A percentile compares a stretch with the other conserved stretches of the same genome.
phyloP scores from a whole-genome alignment of 2,329 filamentous ascomycete species.

The Pestalotiopsis sp. region DNA sequence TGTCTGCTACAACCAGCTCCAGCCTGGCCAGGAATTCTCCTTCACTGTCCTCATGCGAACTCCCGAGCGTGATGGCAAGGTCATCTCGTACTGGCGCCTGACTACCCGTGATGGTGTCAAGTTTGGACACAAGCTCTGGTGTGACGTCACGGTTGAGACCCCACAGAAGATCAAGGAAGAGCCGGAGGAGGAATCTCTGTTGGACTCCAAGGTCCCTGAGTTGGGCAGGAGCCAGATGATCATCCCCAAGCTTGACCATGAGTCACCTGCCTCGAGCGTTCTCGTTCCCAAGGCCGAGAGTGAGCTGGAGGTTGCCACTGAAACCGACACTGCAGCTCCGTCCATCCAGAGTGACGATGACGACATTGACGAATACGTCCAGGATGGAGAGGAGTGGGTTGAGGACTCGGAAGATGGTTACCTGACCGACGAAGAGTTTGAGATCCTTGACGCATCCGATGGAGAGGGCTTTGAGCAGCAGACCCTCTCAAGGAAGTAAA shows the following conservation, averaged over 20 bases:
- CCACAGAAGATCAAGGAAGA: conserved; percentile 60
- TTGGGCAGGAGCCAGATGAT: conserved; percentile 74
- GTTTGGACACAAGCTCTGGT: conserved; percentile 95
- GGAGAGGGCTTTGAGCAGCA: conserved; percentile 73
- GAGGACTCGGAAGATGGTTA: conserved; percentile 74
- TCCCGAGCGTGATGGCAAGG: conserved; percentile 73
- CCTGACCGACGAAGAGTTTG: conserved; percentile 97
- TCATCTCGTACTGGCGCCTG: conserved; percentile 96
- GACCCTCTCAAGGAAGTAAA: conserved; percentile 33
- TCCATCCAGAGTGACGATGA: conserved; percentile 44
- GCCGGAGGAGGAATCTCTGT: conserved; percentile 21
- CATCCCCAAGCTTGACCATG: conserved; percentile 94
- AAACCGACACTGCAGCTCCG: conserved; percentile 35
- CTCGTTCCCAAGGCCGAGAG: conserved; percentile 65
- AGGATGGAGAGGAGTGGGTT: conserved; percentile 61
- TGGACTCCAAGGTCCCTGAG: conserved; percentile 16
- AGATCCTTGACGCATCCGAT: conserved; percentile 93
- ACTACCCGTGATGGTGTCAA: conserved; percentile 78
- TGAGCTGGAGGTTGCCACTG: conserved; percentile 48
- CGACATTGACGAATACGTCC: conserved; percentile 54
- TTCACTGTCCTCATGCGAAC: conserved; percentile 89
- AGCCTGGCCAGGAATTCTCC: conserved; percentile 72
- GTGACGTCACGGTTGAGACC: conserved; percentile 75
- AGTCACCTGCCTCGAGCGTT: conserved; percentile 82
- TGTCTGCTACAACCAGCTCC: conserved; percentile 68